phyloP scores from a whole-genome alignment of 192 early-diverging fungal genomes.

The Geranomyces michiganensis region DNA sequence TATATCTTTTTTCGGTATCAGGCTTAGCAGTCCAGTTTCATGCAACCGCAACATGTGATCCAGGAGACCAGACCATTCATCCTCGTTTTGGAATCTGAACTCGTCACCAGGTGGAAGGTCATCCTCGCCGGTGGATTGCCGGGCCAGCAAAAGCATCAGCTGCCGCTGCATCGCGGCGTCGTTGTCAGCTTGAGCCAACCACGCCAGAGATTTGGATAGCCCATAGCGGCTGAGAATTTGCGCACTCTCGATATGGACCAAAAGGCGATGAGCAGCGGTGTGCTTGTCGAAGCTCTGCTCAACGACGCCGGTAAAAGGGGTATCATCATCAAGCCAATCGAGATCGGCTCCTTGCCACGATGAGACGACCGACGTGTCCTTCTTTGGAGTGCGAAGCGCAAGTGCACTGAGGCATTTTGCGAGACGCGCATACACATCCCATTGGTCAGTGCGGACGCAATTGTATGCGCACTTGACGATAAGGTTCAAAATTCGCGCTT shows the following conservation, averaged over 20 bases:
- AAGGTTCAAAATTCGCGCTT: conserved; percentile 12
- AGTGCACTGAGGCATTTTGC: neutral
- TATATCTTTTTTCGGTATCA: conserved; percentile 56
- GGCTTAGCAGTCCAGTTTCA: conserved; percentile 54
- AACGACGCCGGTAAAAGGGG: neutral
- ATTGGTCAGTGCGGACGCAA: neutral
- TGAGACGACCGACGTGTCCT: neutral
- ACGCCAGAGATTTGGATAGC: conserved; percentile 56
- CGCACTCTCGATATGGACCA: conserved; percentile 62
- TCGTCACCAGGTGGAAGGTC: conserved; percentile 53
- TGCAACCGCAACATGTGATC: conserved; percentile 66
- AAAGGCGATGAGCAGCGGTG: conserved; percentile 35
- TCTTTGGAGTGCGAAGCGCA: neutral
- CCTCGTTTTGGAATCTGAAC: conserved; percentile 58
- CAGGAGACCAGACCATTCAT: conserved; percentile 67
- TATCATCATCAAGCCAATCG: neutral
- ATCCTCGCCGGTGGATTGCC: conserved; percentile 49
- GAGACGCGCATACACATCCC: neutral
- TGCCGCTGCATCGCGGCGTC: conserved; percentile 55
- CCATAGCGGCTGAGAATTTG: conserved; percentile 65
- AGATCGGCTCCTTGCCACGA: neutral
- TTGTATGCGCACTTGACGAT: conserved; percentile 41
- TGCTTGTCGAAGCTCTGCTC: neutral
- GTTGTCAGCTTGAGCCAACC: conserved; percentile 59
- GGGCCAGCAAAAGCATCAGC: conserved; percentile 50